Base-by-base conservation (phyloP, 2,329 filamentous ascomycete genomes). In the Alternaria sp. region DNA sequence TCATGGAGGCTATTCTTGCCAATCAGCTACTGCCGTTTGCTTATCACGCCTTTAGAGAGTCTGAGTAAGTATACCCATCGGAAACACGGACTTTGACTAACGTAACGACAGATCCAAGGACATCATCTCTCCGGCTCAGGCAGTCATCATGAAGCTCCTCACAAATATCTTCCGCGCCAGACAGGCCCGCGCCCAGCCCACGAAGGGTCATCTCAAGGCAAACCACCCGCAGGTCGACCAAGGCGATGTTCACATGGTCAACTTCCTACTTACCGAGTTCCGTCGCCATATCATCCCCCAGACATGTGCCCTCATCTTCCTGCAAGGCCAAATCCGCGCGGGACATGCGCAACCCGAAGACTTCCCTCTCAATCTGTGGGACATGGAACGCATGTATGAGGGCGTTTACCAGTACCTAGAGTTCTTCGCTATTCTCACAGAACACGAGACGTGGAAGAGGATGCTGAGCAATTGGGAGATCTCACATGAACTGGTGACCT, bases 361-460 rank as follows among this genome's bases (percentile, higher is more conserved):
- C 74, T 98, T 97, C 73, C 95, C 95, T 0, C 89, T 97, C 2
- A 96, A 98, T 73, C 87, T 94, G 50, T 98, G 95, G 95, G 95
- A 98, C 74, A 97, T 98, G 91, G 95, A 98, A 78, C 89, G 95
- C 14, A 95, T 96, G 62, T 97, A 97, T 78, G 95, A 98, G 75
- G 95, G 95, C 1, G 88, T 98, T 1, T 93, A 94, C 55, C 94
- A 97, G 79, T 97, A 97, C 75, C 88, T 98, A 2, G 94, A 97
- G 72, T 97, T 98, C 77, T 91, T 97, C 58, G 93, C 92, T 15
- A 94, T 96, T 0, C 88, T 97, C 26, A 94, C 93, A 0, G 94
- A 97, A 75, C 91, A 95, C 72, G 87, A 90, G 46, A 90, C 93
- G 55, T 93, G 93, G 84, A 92, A 96, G 66, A 87, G 89, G 45